Base-by-base conservation (phyloP, 2,329 filamentous ascomycete species). In the Aureobasidium sp. region DNA sequence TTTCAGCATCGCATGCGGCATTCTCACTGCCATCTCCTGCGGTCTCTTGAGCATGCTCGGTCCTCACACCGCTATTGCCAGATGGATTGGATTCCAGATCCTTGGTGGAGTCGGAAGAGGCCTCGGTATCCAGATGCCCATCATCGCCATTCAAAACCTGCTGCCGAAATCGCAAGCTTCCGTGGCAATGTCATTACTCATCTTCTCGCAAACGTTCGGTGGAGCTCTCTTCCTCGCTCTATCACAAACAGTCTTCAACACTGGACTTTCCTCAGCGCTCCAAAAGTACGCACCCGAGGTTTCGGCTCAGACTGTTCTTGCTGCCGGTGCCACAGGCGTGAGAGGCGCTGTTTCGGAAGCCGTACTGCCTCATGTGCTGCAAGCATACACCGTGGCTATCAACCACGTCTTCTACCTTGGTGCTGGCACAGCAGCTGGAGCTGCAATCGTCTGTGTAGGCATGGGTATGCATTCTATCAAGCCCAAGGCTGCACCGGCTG, bases 351-450 rank as follows among this genome's bases (percentile, higher is more conserved):
- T 90, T 27, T 75, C 80, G 0, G 65, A 72, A 0, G 67, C 82
- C 62, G 81, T 78, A 62, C 70, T 86, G 6, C 68, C 72, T 2
- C 73, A 76, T 0, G 85, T 91, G 9, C 75, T 85, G 1, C 65
- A 75, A 0, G 86, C 85, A 0, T 90, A 90, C 74, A 89, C 89
- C 68, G 69, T 76, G 21, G 77, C 85, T 0, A 71, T 90, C 41
- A 78, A 78, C 34, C 44, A 45, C 16, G 57, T 59, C 0, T 59
- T 49, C 9, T 59, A 50, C 9, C 44, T 59, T 7, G 34, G 45
- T 11, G 57, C 45, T 25, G 57, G 57, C 2, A 25, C 44, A 16
- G 55, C 45, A 3, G 57, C 45, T 13, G 57, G 9, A n/a, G 44
- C 57, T 21, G 34, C 45, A 5, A 4, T 59, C 7, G 45, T 34